phyloP scores from a whole-genome alignment of 345 rosid species.

The Arabidopsis thaliana region TAIR10.1 NC_003076.8:18281001-18281500 shows the following conservation, averaged over 20 bases:
- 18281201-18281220: too few species aligned
- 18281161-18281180: too few species aligned
- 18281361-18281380: conserved; percentile 21
- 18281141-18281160: too few species aligned
- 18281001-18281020: conserved; percentile 5
- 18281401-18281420: conserved; percentile 12
- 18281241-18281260: too few species aligned
- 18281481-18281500: conserved; percentile 8
- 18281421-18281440: conserved; percentile 3
- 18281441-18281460: not conserved
- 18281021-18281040: not conserved
- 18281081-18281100: too few species aligned
- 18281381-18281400: not conserved
- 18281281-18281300: not conserved
- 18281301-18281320: conserved; percentile 4
- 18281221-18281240: too few species aligned
- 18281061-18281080: too few species aligned
- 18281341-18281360: not conserved
- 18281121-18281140: too few species aligned
- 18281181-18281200: too few species aligned
- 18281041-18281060: too few species aligned
- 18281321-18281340: conserved; percentile 22
- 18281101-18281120: too few species aligned
- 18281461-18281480: conserved; percentile 1
- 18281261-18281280: not conserved